phyloP scores from a whole-genome alignment of 2,329 filamentous ascomycete species.

The Fusarium lateritium region DNA sequence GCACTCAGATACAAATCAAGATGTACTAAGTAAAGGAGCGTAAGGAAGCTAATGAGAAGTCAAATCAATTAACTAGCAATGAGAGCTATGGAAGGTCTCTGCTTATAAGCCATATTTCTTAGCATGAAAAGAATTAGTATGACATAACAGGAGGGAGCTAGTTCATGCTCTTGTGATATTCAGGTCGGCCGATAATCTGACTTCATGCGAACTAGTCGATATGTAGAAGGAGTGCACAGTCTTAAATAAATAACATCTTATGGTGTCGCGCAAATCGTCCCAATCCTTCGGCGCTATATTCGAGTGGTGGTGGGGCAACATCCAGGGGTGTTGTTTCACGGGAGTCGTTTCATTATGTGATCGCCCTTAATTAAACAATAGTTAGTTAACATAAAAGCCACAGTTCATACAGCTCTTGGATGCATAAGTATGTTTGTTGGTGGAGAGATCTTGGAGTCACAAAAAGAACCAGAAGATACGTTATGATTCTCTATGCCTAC shows the following conservation, averaged over 20 bases:
- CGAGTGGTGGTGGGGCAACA: neutral
- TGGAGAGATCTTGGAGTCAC: slow-evolving; percentile 3
- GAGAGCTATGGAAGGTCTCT: neutral
- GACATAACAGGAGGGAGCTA: neutral
- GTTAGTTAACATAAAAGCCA: neutral
- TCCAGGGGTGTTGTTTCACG: neutral
- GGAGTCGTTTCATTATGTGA: slow-evolving; percentile 1
- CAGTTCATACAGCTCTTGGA: slow-evolving; percentile 12
- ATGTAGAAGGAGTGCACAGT: neutral
- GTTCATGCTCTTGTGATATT: slow-evolving; percentile 1
- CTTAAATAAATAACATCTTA: slow-evolving; percentile 12
- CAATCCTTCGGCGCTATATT: slow-evolving; percentile 1
- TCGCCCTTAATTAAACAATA: neutral
- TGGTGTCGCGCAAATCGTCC: neutral
- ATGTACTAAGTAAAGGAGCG: neutral
- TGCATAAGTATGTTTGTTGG: slow-evolving; percentile 16
- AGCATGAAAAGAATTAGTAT: neutral
- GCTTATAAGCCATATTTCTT: neutral
- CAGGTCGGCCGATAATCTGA: neutral
- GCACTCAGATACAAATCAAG: neutral
- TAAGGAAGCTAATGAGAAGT: neutral
- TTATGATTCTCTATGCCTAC: too few relatives aligned
- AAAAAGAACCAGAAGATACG: too few relatives aligned
- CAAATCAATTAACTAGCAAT: neutral
- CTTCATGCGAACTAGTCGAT: neutral